Evolutionary conservation across 1,284 basidiomycete species (phyloP).

Genomic region (Ganoderma sinense): DNA sequence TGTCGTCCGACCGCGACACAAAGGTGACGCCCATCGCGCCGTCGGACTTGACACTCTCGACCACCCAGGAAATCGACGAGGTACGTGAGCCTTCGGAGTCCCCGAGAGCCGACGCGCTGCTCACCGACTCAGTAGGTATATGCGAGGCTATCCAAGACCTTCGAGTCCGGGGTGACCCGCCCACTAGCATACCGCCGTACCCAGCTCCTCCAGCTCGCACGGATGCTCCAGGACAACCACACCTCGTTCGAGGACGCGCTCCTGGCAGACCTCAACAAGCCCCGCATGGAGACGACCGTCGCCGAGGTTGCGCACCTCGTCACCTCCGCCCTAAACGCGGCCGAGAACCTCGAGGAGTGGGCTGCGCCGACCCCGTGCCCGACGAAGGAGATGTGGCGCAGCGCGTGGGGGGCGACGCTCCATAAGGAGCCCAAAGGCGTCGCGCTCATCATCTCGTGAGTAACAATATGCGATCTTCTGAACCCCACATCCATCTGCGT

Average conservation of each 20-base stretch:
- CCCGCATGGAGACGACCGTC: slow-evolving; percentile 48
- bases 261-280: slow-evolving; percentile 61
- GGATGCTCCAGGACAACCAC: slow-evolving; percentile 66
- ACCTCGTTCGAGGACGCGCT: slow-evolving; percentile 56
- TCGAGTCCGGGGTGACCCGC: slow-evolving; percentile 59
- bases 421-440: slow-evolving; percentile 62
- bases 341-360: slow-evolving; percentile 61
- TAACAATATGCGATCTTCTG: background rate
- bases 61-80: background rate
- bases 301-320: slow-evolving; percentile 49
- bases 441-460: slow-evolving; percentile 49
- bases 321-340: slow-evolving; percentile 55
- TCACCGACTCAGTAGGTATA: slow-evolving; percentile 47
- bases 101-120: background rate
- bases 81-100: background rate
- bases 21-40: slow-evolving; percentile 12
- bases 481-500: background rate
- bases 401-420: slow-evolving; percentile 52
- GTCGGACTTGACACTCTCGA: slow-evolving; percentile 8
- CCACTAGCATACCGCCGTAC: slow-evolving; percentile 63
- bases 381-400: slow-evolving; percentile 44
- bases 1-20: slow-evolving; percentile 7
- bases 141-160: slow-evolving; percentile 53
- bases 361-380: slow-evolving; percentile 53
- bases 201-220: slow-evolving; percentile 70